Conservation (phyloP, 2,329 filamentous ascomycete genomes). For the Sclerotinia glacialis region DNA sequence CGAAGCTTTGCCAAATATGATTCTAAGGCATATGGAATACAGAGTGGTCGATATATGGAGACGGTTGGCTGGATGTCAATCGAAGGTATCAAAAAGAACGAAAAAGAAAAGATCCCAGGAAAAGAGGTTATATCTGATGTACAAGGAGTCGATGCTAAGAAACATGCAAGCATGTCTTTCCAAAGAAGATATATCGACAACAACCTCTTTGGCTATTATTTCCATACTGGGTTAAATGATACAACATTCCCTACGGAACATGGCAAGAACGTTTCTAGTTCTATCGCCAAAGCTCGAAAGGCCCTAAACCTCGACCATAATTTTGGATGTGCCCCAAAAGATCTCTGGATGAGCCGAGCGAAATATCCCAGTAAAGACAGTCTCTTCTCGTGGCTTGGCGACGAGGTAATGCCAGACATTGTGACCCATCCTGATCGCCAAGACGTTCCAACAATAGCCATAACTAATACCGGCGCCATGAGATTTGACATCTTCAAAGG, state of each 20-base stretch:
- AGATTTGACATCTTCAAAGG: constrained; percentile 96
- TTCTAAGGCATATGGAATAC: constrained; percentile 71
- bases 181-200: constrained; percentile 87
- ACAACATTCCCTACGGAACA: constrained; percentile 72
- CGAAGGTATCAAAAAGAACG: constrained; percentile 50
- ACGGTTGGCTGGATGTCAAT: constrained; percentile 93
- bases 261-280: constrained; percentile 67
- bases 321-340: constrained; percentile 79
- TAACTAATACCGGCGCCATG: constrained; percentile 87
- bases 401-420: constrained; percentile 68
- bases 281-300: constrained; percentile 68
- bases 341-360: constrained; percentile 78
- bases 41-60: constrained; percentile 90
- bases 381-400: constrained; percentile 78
- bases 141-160: constrained; percentile 5
- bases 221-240: constrained; percentile 72
- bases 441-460: constrained; percentile 63
- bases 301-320: constrained; percentile 68
- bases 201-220: constrained; percentile 78
- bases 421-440: constrained; percentile 57
- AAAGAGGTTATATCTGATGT: background rate
- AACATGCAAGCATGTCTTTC: constrained; percentile 54
- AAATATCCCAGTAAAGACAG: constrained; percentile 71
- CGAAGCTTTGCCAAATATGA: constrained; percentile 82
- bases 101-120: constrained; percentile 35